Evolutionary conservation across 2,329 filamentous ascomycete species (phyloP).

Genomic region (Phoma sp.): DNA sequence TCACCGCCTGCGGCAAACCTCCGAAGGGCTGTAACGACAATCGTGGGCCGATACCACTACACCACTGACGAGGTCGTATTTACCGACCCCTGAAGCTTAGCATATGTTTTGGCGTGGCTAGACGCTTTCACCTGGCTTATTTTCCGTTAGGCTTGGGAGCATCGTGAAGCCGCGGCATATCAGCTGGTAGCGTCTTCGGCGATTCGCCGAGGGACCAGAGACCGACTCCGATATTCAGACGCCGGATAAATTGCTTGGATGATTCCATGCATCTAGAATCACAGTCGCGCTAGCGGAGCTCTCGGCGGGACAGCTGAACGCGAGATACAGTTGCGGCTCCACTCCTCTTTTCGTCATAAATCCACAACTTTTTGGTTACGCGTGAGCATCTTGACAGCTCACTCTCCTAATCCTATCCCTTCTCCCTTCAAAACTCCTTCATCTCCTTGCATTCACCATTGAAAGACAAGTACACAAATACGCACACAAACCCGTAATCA

Average conservation of each 20-base stretch:
- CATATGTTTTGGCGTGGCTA: background rate
- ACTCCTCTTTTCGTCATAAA: slow-evolving; percentile 36
- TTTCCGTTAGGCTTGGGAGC: background rate
- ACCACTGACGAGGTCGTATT: background rate
- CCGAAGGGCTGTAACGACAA: slow-evolving; percentile 3
- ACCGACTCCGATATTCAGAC: slow-evolving; percentile 24
- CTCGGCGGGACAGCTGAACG: slow-evolving; percentile 35
- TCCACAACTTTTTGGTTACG: slow-evolving; percentile 24
- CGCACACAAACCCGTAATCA: slow-evolving; percentile 20
- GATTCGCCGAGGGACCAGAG: slow-evolving; percentile 15
- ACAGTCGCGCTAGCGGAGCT: slow-evolving; percentile 29
- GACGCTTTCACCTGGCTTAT: background rate
- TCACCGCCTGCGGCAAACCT: slow-evolving; percentile 19
- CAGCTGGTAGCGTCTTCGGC: slow-evolving; percentile 9
- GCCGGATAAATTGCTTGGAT: slow-evolving; percentile 46
- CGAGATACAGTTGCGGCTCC: slow-evolving; percentile 35
- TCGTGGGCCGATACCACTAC: slow-evolving; percentile 7
- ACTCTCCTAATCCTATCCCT: slow-evolving; percentile 10
- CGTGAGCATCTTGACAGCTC: slow-evolving; percentile 23
- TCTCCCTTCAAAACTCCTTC: slow-evolving; percentile 1
- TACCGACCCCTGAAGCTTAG: slow-evolving; percentile 9
- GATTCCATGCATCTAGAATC: slow-evolving; percentile 35
- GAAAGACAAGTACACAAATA: background rate
- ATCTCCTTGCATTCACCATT: background rate
- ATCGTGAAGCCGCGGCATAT: slow-evolving; percentile 9